Percentiles rank a stretch among this genome's conserved stretches.
These are phyloP conservation scores for Penicillium sp. DNA, from an alignment of 2,329 filamentous ascomycete species.

Conservation along the genomic window DNA sequence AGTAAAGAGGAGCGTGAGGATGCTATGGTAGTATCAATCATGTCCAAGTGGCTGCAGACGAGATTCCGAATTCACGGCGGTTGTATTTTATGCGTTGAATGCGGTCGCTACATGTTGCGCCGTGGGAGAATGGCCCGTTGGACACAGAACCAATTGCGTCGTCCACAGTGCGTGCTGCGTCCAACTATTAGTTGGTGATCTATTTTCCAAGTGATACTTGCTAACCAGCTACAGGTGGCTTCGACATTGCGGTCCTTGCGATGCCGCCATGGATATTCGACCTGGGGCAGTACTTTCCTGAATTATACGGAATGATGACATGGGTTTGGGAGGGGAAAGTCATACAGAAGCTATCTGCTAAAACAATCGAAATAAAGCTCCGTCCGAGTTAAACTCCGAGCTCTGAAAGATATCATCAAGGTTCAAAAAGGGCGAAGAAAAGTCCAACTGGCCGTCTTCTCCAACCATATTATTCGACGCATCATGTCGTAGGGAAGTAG, in stretches of 20 bases:
- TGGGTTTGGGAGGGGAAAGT: too few relatives aligned
- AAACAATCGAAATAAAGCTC: background rate
- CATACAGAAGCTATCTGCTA: too few relatives aligned
- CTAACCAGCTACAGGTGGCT: background rate
- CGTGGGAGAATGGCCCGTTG: background rate
- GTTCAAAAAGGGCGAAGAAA: background rate
- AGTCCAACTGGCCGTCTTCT: background rate
- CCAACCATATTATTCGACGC: background rate
- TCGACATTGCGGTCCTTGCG: background rate
- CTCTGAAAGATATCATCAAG: conserved; percentile 3
- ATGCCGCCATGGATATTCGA: background rate
- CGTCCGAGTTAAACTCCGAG: background rate
- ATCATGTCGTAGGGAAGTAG: background rate
- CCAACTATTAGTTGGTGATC: background rate
- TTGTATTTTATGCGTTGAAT: background rate
- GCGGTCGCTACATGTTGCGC: background rate
- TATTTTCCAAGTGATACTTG: background rate
- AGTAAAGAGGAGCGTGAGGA: background rate
- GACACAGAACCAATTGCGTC: background rate
- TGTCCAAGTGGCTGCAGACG: background rate
- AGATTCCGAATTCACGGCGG: background rate
- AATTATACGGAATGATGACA: too few relatives aligned
- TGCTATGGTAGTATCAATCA: background rate
- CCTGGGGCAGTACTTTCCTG: too few relatives aligned
- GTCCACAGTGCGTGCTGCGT: background rate